A percentile compares a stretch with the other conserved stretches of the same genome.
Conservation (phyloP, 2,329 filamentous ascomycete species). For the Aspergillus brunneoviolaceus region DNA sequence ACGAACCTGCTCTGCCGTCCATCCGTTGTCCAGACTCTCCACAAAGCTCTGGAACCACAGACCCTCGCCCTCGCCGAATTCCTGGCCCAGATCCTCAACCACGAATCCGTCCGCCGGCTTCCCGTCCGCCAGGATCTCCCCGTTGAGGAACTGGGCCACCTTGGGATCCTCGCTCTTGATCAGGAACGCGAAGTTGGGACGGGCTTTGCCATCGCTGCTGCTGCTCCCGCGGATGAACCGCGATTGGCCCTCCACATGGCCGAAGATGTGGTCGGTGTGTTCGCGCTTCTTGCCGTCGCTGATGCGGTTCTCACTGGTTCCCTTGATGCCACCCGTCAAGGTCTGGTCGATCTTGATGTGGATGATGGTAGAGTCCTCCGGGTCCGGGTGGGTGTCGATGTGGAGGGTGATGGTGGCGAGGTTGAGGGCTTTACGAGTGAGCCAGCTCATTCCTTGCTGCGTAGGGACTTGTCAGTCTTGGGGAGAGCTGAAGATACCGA, state of each 20-base stretch:
- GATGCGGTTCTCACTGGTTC: slow-evolving; percentile 59
- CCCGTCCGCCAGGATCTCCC: slow-evolving; percentile 51
- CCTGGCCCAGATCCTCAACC: slow-evolving; percentile 49
- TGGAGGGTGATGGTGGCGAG: slow-evolving; percentile 68
- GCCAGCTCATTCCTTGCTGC: slow-evolving; percentile 67
- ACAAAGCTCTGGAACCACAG: slow-evolving; percentile 52
- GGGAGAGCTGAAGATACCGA: too few species aligned
- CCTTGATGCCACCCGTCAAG: slow-evolving; percentile 68
- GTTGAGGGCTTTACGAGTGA: slow-evolving; percentile 70
- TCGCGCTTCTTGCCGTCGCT: slow-evolving; percentile 61
- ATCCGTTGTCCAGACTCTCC: slow-evolving; percentile 48
- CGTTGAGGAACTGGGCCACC: slow-evolving; percentile 40
- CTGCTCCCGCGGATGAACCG: slow-evolving; percentile 47
- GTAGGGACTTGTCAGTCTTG: slow-evolving; percentile 1
- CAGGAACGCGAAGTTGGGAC: slow-evolving; percentile 36
- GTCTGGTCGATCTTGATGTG: slow-evolving; percentile 73
- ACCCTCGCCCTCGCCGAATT: slow-evolving; percentile 44
- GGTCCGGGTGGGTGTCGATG: slow-evolving; percentile 55
- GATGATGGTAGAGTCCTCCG: slow-evolving; percentile 44
- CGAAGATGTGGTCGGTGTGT: slow-evolving; percentile 79
- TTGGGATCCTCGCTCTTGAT: slow-evolving; percentile 42
- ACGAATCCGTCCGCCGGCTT: slow-evolving; percentile 61
- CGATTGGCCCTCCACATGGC: slow-evolving; percentile 63
- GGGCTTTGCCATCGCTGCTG: slow-evolving; percentile 39
- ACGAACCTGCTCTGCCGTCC: slow-evolving; percentile 56